Base-by-base conservation (phyloP, 2,329 filamentous ascomycete genomes). In the Graphilbum ipis-grandicollis region DNA sequence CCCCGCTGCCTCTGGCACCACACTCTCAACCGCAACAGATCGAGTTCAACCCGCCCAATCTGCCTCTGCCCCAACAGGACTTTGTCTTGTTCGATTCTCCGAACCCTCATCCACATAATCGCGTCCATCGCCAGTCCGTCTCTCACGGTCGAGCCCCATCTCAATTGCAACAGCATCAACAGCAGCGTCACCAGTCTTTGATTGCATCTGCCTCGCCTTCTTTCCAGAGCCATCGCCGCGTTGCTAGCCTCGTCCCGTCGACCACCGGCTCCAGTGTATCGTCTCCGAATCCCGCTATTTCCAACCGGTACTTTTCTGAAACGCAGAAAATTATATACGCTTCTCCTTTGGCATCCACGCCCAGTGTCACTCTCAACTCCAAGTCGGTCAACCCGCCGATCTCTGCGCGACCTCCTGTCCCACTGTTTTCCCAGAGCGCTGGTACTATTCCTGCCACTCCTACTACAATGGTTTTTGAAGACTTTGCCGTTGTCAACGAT, bases 41-140 rank as follows among this genome's bases (percentile, higher is more conserved):
- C 58, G 56, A 25, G 23, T 25, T 25, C 23, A 39, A 40, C 62
- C 57, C 48, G 31, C 39, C 46, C 43, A 46, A 47, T 26, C 57
- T 64, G 48, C 65, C 59, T n/a, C n/a, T n/a, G n/a, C n/a, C n/a
- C 40, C 70, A 70, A 52, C 67, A 77, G 66, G 79, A 85, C 75
- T 85, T 85, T 57, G 75, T 81, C 61, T 72, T 85, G 66, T 82
- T 76, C 75, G 66, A 70, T 56, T 61, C 63, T 43, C 65, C 61
- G 43, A 48, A 48, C n/a, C n/a, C n/a, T n/a, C n/a, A n/a, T 55
- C 57, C 49, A 61, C 59, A 48, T 63, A 64, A 53, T 39, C 56
- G 54, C 36, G 44, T 57, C 46, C 52, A 50, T 44, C 55, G 55
- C 43, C 57, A 60, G 51, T 52, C 55, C 50, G 49, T 47, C 36